Evolutionary conservation across 345 rosid genomes (phyloP), one percentile per base, ranked within the genome.

Genomic region (Acer campestre): DNA sequence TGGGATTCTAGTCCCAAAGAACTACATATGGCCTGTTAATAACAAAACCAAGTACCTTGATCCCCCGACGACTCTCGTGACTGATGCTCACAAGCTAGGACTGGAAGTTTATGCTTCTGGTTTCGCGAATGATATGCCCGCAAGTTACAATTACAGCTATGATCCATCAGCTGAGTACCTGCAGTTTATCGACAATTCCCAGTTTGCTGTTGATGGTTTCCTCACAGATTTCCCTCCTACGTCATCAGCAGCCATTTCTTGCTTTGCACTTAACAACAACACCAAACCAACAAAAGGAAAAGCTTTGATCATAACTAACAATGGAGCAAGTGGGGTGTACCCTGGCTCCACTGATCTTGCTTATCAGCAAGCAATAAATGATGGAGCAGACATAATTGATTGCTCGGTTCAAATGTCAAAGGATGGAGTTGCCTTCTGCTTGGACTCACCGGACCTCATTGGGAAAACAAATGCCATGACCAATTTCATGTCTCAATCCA

Each of bases 311-410:
- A 90, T 95, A 81, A 72, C 89, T 68, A 93, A 91, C 79, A 91
- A 92, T 55, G 99, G 99, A 61, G 97, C 99, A 31, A 93, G 98
- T 69, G 99, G 98, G 3, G 78, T 79, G 53, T 88, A 91, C 80
- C 89, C 99, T 16, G 97, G 95, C 44, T 80, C 95, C 90, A 89
- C 94, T 25, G 98, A 95, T 79, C 81, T 89, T 53, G 95, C 98
- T 61, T 95, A 95, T 77, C 83, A 95, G 79, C 87, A 87, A 82
- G 99, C 98, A 13, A 70, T 94, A 0, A 81, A 79, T 1, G 97
- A 92, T 77, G 99, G 97, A 29, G 92, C 97, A 10, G 92, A 89
- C 77, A 76, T 92, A 35, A 94, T 94, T 1, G 97, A 94, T 69
- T 92, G 97, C 83, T 76, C 91, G 0, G 95, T 95, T 49, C 99